Evolutionary conservation across 2,329 filamentous ascomycete genomes (phyloP), one percentile per base, ranked within the genome.

Genomic region (Arthroderma sp.): DNA sequence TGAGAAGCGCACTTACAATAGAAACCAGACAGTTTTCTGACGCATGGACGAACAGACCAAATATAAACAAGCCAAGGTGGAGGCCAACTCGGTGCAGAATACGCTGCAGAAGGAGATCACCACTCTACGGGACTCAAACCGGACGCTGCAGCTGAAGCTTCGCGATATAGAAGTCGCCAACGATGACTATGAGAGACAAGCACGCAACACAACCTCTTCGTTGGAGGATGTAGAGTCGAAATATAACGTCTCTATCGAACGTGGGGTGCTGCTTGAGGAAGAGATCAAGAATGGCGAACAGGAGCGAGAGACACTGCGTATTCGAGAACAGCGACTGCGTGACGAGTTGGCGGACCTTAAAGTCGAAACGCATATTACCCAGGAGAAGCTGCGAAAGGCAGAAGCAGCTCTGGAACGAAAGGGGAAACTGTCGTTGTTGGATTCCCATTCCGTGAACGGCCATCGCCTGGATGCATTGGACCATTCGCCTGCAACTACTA

Each of bases 151-250:
- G 66, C 77, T 95, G 61, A 88, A 81, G 72, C 77, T 98, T 58
- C 85, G 93, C 64, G 93, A 98, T 71, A 95, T 91, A 65, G 93
- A 98, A 73, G 93, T 98, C 57, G 89, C 88, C 70, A 98, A 97
- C 74, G 93, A 98, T 77, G 93, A 98, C 72, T 96, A 91, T 69
- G 93, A 98, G 76, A 85, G 90, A 63, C 91, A 97, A 75, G 91
- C 93, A 64, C 85, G 93, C 65, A 93, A 96, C 72, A 96, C 91
- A 28, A 91, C 89, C 37, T 96, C 91, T 47, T 96, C 91, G 54
- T 81, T 97, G 61, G 93, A 98, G 74, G 93, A 98, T 68, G 79
- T 98, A 71, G 93, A 98, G 74, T 91, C 87, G 61, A 98, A 97
- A 73, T 96, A 93, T 73, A 97, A 96, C 70, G 82, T 94, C 58